phyloP scores from a whole-genome alignment of 768 basidiomycete species.

The Macrolepiota dolichaula region DNA sequence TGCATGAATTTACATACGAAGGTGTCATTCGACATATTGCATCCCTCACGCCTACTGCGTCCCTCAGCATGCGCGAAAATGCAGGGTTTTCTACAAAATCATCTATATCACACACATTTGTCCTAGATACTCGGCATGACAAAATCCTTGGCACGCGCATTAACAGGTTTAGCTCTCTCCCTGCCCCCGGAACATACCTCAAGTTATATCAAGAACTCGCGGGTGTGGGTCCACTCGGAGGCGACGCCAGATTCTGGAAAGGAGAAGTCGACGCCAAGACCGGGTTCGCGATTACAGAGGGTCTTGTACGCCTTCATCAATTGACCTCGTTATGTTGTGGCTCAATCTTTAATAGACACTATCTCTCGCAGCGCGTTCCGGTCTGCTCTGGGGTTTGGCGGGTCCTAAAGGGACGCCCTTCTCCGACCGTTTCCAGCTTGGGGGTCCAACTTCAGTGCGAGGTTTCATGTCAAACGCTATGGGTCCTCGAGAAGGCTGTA shows the following conservation, averaged over 20 bases:
- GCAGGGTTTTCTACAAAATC: slow-evolving; percentile 84
- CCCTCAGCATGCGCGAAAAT: slow-evolving; percentile 81
- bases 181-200: slow-evolving; percentile 46
- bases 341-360: slow-evolving; percentile 46
- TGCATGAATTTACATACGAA: slow-evolving; percentile 86
- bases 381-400: slow-evolving; percentile 62
- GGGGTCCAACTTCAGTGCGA: slow-evolving; percentile 84
- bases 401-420: slow-evolving; percentile 47
- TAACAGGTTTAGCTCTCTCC: background rate
- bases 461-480: slow-evolving; percentile 73
- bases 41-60: slow-evolving; percentile 69
- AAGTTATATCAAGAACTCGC: slow-evolving; percentile 71
- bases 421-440: slow-evolving; percentile 88
- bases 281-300: slow-evolving; percentile 53
- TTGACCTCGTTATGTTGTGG: background rate
- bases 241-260: slow-evolving; percentile 77
- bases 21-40: slow-evolving; percentile 74
- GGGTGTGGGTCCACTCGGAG: slow-evolving; percentile 55
- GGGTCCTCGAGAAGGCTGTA: slow-evolving; percentile 77
- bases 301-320: slow-evolving; percentile 45
- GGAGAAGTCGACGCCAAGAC: slow-evolving; percentile 62
- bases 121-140: slow-evolving; percentile 75
- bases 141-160: slow-evolving; percentile 49
- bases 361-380: slow-evolving; percentile 70
- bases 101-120: slow-evolving; percentile 73